These are phyloP conservation scores for Globisporangium mamillatum DNA, from an alignment of 352 stramenopile species.

Conservation along the genomic window DNA sequence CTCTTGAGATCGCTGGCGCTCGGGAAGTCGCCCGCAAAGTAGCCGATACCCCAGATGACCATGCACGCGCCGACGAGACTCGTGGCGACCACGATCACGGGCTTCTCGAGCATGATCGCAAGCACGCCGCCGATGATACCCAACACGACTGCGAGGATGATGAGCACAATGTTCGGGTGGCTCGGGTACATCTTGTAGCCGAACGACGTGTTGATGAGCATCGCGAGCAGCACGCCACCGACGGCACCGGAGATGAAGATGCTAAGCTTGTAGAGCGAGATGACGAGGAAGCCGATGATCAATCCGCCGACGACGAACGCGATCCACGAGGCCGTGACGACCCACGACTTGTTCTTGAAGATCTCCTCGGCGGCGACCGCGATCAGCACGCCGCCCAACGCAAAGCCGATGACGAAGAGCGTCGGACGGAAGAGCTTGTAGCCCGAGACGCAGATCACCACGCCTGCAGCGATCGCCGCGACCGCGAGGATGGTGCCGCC, in stretches of 20 bases:
- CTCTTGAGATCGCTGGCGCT: constrained; percentile 44
- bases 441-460: constrained; percentile 42
- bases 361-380: constrained; percentile 39
- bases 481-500: constrained; percentile 39
- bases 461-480: constrained; percentile 35
- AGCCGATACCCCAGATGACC: constrained; percentile 57
- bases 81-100: constrained; percentile 51
- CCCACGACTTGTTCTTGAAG: constrained; percentile 43
- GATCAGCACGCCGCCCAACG: constrained; percentile 37
- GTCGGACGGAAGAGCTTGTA: constrained; percentile 60
- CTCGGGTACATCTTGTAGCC: constrained; percentile 56
- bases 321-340: constrained; percentile 58
- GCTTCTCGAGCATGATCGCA: constrained; percentile 49
- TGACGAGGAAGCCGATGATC: constrained; percentile 39
- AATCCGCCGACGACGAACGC: constrained; percentile 52
- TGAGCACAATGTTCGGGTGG: constrained; percentile 40
- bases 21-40: constrained; percentile 62
- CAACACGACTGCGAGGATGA: constrained; percentile 45
- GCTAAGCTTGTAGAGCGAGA: constrained; percentile 46
- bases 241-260: constrained; percentile 56
- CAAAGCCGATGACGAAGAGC: constrained; percentile 56
- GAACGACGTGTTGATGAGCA: constrained; percentile 49
- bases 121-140: constrained; percentile 37
- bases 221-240: constrained; percentile 47
- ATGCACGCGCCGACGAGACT: constrained; percentile 46